Evolutionary conservation across 176 grass and related monocot genomes (phyloP).

Genomic region (Avena insularis): DNA sequence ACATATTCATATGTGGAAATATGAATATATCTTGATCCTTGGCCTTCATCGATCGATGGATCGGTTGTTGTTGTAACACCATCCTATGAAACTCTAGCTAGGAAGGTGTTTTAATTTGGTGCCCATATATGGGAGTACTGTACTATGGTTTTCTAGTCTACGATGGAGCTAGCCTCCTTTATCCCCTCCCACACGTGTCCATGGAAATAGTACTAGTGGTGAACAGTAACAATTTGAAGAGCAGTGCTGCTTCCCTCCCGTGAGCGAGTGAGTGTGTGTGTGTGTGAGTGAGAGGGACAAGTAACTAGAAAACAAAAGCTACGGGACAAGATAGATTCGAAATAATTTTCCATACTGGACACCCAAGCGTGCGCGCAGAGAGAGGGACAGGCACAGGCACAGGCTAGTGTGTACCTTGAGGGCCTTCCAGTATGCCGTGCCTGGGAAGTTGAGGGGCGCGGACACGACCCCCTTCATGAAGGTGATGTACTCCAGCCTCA

Average conservation of each 20-base stretch:
- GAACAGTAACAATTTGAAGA: not conserved
- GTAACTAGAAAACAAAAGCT: not conserved
- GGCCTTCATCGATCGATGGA: constrained; percentile 7
- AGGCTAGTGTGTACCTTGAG: constrained; percentile 57
- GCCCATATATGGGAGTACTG: constrained; percentile 25
- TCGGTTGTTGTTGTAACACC: constrained; percentile 24
- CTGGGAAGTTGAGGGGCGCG: constrained; percentile 89
- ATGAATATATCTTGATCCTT: not conserved
- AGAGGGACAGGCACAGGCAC: not conserved
- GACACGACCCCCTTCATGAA: constrained; percentile 99
- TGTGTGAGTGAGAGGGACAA: constrained; percentile 11
- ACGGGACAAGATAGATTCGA: constrained; percentile 4
- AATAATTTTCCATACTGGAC: constrained; percentile 8
- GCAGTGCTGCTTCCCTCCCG: not conserved
- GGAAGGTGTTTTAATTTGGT: not conserved
- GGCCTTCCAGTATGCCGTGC: constrained; percentile 92
- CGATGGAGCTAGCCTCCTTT: not conserved
- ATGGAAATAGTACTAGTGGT: not conserved
- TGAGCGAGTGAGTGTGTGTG: not conserved
- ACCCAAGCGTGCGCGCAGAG: not conserved
- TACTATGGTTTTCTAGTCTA: not conserved
- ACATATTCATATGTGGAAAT: not conserved
- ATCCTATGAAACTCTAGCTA: constrained; percentile 35
- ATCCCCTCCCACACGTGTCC: constrained; percentile 3
- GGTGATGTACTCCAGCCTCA: constrained; percentile 87